These are phyloP conservation scores for Gynostemma pentaphyllum DNA, from an alignment of 306 rosid genomes.

Conservation along the genomic window DNA sequence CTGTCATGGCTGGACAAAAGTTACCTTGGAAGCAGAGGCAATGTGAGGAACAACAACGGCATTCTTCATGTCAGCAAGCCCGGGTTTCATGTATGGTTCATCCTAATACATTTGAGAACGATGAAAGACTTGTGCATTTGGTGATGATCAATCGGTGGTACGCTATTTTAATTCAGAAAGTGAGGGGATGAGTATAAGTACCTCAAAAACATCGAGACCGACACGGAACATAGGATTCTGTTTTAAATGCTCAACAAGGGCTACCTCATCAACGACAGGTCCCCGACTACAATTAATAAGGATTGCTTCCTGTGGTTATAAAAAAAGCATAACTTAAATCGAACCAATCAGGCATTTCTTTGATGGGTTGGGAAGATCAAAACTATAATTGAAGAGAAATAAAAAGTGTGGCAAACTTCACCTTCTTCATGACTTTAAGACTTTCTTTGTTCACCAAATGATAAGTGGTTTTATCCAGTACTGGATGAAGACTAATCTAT, in stretches of 20 bases:
- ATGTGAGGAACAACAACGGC: constrained; percentile 95
- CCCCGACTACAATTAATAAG: constrained; percentile 96
- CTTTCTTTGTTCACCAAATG: constrained; percentile 94
- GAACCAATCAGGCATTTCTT: neutral
- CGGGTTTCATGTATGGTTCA: constrained; percentile 94
- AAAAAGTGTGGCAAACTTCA: constrained; percentile 12
- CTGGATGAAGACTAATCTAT: constrained; percentile 95
- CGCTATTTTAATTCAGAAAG: neutral
- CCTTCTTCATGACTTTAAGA: constrained; percentile 85
- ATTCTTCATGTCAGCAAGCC: constrained; percentile 90
- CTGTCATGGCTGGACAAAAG: neutral
- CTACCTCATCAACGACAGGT: constrained; percentile 88
- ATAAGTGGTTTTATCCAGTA: constrained; percentile 88
- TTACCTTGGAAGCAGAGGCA: constrained; percentile 98
- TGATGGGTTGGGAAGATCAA: neutral
- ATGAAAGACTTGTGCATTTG: neutral
- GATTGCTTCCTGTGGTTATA: constrained; percentile 64
- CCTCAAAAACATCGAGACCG: constrained; percentile 97
- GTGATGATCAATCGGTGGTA: neutral
- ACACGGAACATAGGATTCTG: constrained; percentile 91
- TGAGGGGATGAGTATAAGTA: constrained; percentile 11
- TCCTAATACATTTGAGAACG: constrained; percentile 38
- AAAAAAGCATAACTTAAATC: neutral
- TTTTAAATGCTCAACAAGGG: constrained; percentile 83
- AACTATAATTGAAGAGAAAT: neutral